phyloP scores from a whole-genome alignment of 345 rosid species.

The Camelina laxa region DNA sequence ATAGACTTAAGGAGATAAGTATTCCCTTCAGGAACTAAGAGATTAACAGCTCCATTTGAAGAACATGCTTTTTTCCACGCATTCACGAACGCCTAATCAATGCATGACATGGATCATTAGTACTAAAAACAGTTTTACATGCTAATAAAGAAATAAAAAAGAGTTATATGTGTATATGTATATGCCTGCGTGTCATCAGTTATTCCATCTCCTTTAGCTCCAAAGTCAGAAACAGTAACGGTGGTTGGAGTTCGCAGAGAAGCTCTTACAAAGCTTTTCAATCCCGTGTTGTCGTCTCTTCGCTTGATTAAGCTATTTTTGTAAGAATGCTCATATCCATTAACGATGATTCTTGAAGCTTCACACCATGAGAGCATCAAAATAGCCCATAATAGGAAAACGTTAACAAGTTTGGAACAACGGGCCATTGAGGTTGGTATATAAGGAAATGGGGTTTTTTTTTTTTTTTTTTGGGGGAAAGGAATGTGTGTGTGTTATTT shows the following conservation, averaged over 20 bases:
- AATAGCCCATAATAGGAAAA: slow-evolving; percentile 18
- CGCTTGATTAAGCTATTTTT: slow-evolving; percentile 41
- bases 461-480: not conserved
- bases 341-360: slow-evolving; percentile 34
- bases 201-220: slow-evolving; percentile 63
- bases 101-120: slow-evolving; percentile 34
- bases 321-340: slow-evolving; percentile 37
- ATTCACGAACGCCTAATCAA: slow-evolving; percentile 62
- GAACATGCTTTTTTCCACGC: slow-evolving; percentile 87
- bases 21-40: slow-evolving; percentile 58
- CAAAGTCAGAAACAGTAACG: slow-evolving; percentile 58
- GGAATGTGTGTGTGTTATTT: slow-evolving; percentile 10
- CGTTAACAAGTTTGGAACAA: slow-evolving; percentile 23
- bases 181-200: slow-evolving; percentile 63
- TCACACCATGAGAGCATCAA: slow-evolving; percentile 31
- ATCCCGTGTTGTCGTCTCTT: slow-evolving; percentile 10
- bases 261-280: slow-evolving; percentile 29
- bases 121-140: not conserved
- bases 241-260: slow-evolving; percentile 3
- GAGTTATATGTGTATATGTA: not conserved
- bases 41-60: slow-evolving; percentile 44
- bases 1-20: slow-evolving; percentile 57
- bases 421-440: slow-evolving; percentile 35
- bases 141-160: too few species aligned
- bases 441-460: not conserved